Evolutionary conservation across 2,329 filamentous ascomycete species (phyloP), one percentile per base, ranked within the genome.

Genomic region (Rhinocladiella similis): DNA sequence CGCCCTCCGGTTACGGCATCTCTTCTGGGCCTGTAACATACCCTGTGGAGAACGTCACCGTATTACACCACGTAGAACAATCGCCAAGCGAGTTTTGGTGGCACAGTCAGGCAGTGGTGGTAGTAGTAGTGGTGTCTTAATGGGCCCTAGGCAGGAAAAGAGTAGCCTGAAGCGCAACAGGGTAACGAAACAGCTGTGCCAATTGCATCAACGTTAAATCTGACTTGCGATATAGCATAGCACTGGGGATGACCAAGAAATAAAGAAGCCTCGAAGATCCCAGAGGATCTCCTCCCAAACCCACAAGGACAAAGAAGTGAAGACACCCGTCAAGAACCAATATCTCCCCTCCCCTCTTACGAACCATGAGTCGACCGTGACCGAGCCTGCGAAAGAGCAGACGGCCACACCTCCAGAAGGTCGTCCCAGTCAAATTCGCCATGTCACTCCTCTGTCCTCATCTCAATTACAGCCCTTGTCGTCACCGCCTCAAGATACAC

Each of bases 341-440:
- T 88, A 90, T 61, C 82, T 96, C 16, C 92, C 91, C 12, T 94
- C 91, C 0, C 92, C 91, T 12, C 75, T 93, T 59, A 96, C 90
- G 1, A 79, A 89, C 65, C 76, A 84, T 65, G 83, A 83, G 45
- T 86, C 85, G 10, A 83, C 79, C 59, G 82, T 84, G 25, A 84
- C 83, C 25, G 83, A 81, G 45, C 49, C 56, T 14, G 70, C 73
- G 59, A 90, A 93, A 67, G 87, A 92, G 65, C 74, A 81, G 22
- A 90, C 89, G 7, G 83, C 82, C 35, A 90, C 89, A 20, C 89
- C 90, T 1, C 85, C 85, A 1, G 81, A 83, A 60, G 80, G 80
- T 56, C 76, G 78, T 53, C 79, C 79, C 10, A 85, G 81, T 66
- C 82, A 86, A 65, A 70, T 69, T 51, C 72, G 71, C 54, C 75